Conservation (phyloP, 208 protist genomes). For the Crithidia expoeki region DNA sequence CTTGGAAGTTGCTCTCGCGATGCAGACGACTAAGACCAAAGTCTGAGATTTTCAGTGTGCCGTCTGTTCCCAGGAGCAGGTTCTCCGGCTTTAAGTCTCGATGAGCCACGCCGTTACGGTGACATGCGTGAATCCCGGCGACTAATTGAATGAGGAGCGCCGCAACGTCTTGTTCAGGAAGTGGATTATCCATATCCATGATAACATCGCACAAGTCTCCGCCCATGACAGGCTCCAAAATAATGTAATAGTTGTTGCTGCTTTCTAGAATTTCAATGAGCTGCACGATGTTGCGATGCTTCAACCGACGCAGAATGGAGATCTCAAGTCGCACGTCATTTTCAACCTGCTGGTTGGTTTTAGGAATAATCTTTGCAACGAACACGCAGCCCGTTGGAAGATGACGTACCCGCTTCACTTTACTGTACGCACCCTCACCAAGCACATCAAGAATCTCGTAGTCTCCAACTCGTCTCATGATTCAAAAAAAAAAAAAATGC, state of each 20-base stretch:
- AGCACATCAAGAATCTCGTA: conserved; percentile 86
- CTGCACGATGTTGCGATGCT: conserved; percentile 84
- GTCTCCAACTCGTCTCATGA: conserved; percentile 79
- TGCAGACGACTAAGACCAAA: conserved; percentile 90
- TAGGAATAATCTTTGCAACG: conserved; percentile 87
- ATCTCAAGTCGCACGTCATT: conserved; percentile 83
- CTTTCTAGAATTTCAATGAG: conserved; percentile 86
- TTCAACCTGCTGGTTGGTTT: conserved; percentile 68
- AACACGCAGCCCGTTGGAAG: conserved; percentile 67
- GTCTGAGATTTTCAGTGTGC: conserved; percentile 86
- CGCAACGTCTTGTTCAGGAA: conserved; percentile 70
- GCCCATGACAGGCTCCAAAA: conserved; percentile 84
- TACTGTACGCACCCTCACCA: conserved; percentile 78
- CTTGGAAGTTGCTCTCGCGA: conserved; percentile 67
- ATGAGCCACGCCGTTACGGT: conserved; percentile 89
- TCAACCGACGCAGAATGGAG: conserved; percentile 76
- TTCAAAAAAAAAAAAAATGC: background rate
- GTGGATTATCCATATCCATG: conserved; percentile 46
- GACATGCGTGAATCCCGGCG: conserved; percentile 68
- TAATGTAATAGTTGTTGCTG: conserved; percentile 89
- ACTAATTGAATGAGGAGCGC: conserved; percentile 79
- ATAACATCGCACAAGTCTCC: conserved; percentile 86
- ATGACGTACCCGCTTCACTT: conserved; percentile 81
- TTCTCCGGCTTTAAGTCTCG: conserved; percentile 96
- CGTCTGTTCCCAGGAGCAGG: conserved; percentile 80